Conservation (phyloP, 805 yeast genomes). For the Metschnikowia reukaufii region DNA sequence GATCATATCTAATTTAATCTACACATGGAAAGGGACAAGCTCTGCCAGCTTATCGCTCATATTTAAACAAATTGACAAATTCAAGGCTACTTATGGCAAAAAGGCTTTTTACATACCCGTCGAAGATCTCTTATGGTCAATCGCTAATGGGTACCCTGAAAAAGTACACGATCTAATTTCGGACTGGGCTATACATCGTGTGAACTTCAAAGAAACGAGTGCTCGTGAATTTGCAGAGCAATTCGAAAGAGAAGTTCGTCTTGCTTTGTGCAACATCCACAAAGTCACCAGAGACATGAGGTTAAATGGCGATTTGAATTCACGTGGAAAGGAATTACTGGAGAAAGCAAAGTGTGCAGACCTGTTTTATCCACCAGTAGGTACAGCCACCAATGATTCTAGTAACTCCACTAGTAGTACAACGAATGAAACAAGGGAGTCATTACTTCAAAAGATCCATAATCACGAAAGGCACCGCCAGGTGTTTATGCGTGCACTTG, state of each 20-base stretch:
- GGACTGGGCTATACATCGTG: background rate
- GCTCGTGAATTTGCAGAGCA: background rate
- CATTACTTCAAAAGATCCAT: background rate
- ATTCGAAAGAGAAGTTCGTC: no score
- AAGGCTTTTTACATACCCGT: background rate
- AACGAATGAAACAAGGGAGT: background rate
- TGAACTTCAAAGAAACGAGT: background rate
- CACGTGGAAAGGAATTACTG: no score
- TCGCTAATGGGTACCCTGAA: background rate
- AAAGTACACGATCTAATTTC: background rate
- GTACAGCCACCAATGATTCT: background rate
- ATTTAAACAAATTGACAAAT: no score
- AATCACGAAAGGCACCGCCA: background rate
- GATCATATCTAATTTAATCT: no score
- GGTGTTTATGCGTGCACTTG: background rate
- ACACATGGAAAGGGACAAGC: no score
- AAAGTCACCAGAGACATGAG: no score
- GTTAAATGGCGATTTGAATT: no score
- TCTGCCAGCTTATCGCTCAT: no score
- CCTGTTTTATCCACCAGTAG: background rate
- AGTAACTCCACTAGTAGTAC: background rate
- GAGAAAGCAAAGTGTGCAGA: no score
- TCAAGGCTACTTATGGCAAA: no score
- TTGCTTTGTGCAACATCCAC: no score
- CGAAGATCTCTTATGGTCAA: background rate